Base-by-base conservation (phyloP, 2,329 filamentous ascomycete genomes). In the Knoxdaviesia proteae region DNA sequence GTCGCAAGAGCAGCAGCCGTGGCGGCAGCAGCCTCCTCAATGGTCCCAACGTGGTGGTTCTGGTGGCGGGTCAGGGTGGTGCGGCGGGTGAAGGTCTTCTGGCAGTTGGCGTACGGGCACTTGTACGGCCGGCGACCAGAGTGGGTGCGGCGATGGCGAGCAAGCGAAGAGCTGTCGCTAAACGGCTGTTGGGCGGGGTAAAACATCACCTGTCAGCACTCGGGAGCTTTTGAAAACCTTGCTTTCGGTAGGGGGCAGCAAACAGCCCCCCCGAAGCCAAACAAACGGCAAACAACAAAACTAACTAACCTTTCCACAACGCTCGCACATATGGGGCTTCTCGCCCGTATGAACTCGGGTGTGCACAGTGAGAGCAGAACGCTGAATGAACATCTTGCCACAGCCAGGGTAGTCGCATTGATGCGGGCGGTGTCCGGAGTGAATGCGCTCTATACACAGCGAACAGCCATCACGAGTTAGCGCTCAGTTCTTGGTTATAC, bases 241-340 rank as follows among this genome's bases (percentile, higher is more conserved):
- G 20, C 20, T 20, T 20, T 3, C 20, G 20, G 20, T 8, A 5
- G 32, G 6, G 20, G 34, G 41, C 34, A 43, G 42, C 10, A 11
- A 39, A 20, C 30, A 38, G 7, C 2, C 5, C 6, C 36, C 36
- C 20, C n/a, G n/a, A n/a, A n/a, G n/a, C n/a, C n/a, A n/a, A 45
- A 44, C 43, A 52, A 45, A 57, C 29, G 34, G 9, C n/a, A 30
- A 8, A 10, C 33, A n/a, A 29, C 4, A 8, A 6, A 9, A 36
- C 44, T 49, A 34, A 52, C 70, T 53, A 67, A 94, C 87, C 78
- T 96, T 96, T 58, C 84, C 84, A 58, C 90, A 96, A 48, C 83
- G 77, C 61, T 94, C 90, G 57, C 90, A 98, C 76, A 90, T 88
- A 54, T 98, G 90, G 41, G 90, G 90, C 62, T 98, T 98, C 64